Conservation (phyloP, 2,329 filamentous ascomycete genomes). For the Pyricularia grisea region DNA sequence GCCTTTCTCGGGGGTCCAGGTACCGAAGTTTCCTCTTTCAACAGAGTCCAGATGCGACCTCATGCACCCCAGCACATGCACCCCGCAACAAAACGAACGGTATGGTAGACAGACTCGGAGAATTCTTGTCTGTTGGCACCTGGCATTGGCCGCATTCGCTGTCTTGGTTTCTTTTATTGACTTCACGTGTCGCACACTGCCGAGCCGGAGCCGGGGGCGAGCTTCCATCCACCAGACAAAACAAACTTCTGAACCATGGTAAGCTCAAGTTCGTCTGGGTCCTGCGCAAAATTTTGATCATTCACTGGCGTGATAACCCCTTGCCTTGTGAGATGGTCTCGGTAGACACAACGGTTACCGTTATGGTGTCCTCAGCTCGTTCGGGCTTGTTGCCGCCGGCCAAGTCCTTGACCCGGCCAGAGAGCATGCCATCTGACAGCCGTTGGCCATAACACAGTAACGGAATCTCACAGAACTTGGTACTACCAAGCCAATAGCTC, state of each 20-base stretch:
- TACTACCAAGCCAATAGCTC: background rate
- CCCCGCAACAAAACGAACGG: background rate
- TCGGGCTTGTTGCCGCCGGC: background rate
- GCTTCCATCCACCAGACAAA: background rate
- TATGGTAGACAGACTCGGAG: background rate
- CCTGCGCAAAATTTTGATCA: background rate
- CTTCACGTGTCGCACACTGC: background rate
- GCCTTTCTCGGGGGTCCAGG: background rate
- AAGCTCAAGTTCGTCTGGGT: background rate
- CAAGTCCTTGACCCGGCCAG: background rate
- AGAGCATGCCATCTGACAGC: background rate
- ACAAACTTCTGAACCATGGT: background rate
- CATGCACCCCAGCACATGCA: background rate
- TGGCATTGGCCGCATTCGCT: background rate
- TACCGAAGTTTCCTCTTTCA: slow-evolving; percentile 4
- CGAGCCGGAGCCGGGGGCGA: background rate
- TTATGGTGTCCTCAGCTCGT: background rate
- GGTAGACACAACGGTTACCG: background rate
- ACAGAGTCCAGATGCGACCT: background rate
- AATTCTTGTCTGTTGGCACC: background rate
- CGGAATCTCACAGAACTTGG: background rate
- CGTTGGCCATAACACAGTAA: background rate
- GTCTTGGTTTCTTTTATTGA: background rate
- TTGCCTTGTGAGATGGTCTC: background rate
- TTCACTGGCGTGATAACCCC: background rate